phyloP scores from a whole-genome alignment of 2,329 filamentous ascomycete species.

The Hyphodiscus sp. region DNA sequence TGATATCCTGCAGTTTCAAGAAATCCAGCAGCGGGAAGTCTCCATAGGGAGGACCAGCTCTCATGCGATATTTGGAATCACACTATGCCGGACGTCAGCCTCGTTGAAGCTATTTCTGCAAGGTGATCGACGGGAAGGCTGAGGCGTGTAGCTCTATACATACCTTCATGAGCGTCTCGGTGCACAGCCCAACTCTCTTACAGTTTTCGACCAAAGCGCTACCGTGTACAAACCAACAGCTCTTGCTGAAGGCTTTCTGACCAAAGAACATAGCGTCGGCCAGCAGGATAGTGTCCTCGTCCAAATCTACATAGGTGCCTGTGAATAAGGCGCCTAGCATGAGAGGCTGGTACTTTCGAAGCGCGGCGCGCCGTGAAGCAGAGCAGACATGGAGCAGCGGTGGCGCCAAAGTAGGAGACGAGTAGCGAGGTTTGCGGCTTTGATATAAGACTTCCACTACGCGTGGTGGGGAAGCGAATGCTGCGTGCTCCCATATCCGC shows the following conservation, averaged over 20 bases:
- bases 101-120: no score
- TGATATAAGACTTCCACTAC: background rate
- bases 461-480: no score
- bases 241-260: background rate
- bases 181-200: background rate
- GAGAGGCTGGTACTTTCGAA: background rate
- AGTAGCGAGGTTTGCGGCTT: background rate
- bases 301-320: background rate
- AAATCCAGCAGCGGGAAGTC: background rate
- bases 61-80: no score
- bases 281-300: background rate
- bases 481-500: background rate
- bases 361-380: background rate
- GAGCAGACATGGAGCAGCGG: background rate
- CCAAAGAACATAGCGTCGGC: background rate
- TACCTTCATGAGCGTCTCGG: background rate
- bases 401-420: background rate
- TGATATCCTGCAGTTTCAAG: background rate
- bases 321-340: background rate
- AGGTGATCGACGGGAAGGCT: no score
- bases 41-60: background rate
- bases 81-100: no score
- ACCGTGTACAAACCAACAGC: background rate
- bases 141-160: background rate
- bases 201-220: background rate